Evolutionary conservation across 352 stramenopile species (phyloP).

Genomic region (Phytopythium cucurbitacearum): DNA sequence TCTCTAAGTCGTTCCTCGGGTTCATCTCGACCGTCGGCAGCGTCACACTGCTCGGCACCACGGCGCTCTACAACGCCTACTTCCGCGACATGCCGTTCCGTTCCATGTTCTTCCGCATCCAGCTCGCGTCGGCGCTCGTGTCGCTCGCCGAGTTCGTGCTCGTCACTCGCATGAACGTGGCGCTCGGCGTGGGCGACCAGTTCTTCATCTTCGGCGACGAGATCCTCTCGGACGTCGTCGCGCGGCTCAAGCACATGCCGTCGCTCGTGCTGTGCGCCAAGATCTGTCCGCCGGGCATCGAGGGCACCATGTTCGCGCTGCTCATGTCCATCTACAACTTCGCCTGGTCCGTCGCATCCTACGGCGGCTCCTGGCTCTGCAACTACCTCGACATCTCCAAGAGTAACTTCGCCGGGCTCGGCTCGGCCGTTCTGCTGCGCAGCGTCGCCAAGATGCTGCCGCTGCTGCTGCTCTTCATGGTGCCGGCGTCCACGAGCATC

Average conservation of each 20-base stretch:
- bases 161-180: conserved; percentile 60
- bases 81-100: conserved; percentile 78
- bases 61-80: conserved; percentile 75
- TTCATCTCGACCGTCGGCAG: conserved; percentile 76
- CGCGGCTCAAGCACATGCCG: conserved; percentile 87
- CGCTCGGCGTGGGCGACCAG: conserved; percentile 51
- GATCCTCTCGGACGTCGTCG: conserved; percentile 77
- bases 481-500: conserved; percentile 66
- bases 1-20: conserved; percentile 73
- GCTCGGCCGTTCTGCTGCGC: conserved; percentile 49
- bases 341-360: conserved; percentile 72
- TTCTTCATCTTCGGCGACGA: conserved; percentile 85
- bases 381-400: conserved; percentile 73
- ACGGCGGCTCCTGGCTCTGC: conserved; percentile 76
- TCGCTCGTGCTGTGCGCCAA: conserved; percentile 94
- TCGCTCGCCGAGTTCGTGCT: conserved; percentile 71
- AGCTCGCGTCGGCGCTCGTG: conserved; percentile 59
- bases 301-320: conserved; percentile 95
- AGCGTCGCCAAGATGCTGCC: conserved; percentile 62
- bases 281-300: conserved; percentile 94
- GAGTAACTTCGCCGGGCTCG: conserved; percentile 59
- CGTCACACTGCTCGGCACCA: conserved; percentile 66
- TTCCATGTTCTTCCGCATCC: conserved; percentile 69
- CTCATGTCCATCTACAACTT: conserved; percentile 88
- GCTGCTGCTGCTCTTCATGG: conserved; percentile 69